phyloP scores from a whole-genome alignment of 1,284 basidiomycete genomes.

The Irpex sp. region DNA sequence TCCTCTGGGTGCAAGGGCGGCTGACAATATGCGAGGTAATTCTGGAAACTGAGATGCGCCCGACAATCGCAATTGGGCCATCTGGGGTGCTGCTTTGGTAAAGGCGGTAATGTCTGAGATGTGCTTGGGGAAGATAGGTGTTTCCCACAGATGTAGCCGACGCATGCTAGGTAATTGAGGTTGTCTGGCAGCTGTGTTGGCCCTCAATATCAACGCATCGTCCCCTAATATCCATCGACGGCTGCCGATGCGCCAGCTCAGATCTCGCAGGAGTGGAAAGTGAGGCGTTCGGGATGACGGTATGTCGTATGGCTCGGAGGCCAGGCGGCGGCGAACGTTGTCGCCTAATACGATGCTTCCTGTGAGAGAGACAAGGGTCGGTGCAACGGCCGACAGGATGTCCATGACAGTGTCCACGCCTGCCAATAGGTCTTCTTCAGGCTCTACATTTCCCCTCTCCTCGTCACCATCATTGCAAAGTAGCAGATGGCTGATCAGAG shows the following conservation, averaged over 20 bases:
- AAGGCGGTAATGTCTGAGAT: background rate
- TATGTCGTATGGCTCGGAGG: background rate
- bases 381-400: background rate
- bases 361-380: background rate
- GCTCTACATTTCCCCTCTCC: background rate
- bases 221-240: background rate
- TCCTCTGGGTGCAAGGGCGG: background rate
- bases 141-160: background rate
- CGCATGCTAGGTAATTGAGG: background rate
- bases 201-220: background rate
- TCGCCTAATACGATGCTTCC: background rate
- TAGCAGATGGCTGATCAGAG: background rate
- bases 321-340: background rate
- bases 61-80: background rate
- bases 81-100: background rate
- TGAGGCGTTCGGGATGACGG: background rate
- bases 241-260: background rate
- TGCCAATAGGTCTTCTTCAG: background rate
- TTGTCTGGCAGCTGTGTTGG: background rate
- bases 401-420: background rate
- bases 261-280: background rate
- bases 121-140: background rate
- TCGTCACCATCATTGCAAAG: background rate
- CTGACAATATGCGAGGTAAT: background rate
- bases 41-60: background rate